These are phyloP conservation scores for Bryopsis sp. DNA, from an alignment of 139 green algal genomes.

Conservation along the genomic window DNA sequence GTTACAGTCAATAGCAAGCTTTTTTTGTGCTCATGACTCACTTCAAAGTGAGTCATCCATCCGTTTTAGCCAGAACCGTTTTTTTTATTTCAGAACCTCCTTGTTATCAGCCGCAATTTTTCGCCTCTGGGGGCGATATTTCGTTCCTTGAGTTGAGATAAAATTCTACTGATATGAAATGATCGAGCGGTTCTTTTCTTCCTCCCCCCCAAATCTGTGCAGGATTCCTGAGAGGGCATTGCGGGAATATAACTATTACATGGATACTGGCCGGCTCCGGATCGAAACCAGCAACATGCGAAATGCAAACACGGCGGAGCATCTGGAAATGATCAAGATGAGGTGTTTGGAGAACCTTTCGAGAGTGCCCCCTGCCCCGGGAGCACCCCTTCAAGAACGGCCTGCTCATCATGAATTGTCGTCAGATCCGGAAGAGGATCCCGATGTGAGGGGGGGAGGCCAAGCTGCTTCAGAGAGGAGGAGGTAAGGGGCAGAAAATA, in stretches of 20 bases:
- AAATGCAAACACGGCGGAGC: conserved; percentile 72
- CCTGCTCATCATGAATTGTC: conserved; percentile 17
- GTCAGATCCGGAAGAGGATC: conserved; percentile 24
- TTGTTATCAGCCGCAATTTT: no score
- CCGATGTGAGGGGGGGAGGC: conserved; percentile 4
- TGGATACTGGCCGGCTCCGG: conserved; percentile 75
- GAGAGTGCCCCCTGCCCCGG: conserved; percentile 56
- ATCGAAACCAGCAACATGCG: conserved; percentile 88
- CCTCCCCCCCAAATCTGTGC: not conserved
- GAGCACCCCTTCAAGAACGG: conserved; percentile 32
- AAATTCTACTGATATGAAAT: no score
- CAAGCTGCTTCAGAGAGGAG: not conserved
- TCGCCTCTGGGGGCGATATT: no score
- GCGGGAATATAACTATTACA: conserved; percentile 70
- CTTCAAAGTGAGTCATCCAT: no score
- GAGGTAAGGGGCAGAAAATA: no score
- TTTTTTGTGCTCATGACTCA: not conserved
- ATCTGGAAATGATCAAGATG: conserved; percentile 66
- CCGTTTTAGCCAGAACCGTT: no score
- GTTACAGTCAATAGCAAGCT: not conserved
- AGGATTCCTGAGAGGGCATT: conserved; percentile 41
- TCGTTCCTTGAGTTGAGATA: no score
- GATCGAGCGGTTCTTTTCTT: no score
- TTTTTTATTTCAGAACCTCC: no score
- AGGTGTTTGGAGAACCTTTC: conserved; percentile 5